Evolutionary conservation across 2,329 filamentous ascomycete species (phyloP), one percentile per base, ranked within the genome.

Genomic region (Monilinia fructigena): DNA sequence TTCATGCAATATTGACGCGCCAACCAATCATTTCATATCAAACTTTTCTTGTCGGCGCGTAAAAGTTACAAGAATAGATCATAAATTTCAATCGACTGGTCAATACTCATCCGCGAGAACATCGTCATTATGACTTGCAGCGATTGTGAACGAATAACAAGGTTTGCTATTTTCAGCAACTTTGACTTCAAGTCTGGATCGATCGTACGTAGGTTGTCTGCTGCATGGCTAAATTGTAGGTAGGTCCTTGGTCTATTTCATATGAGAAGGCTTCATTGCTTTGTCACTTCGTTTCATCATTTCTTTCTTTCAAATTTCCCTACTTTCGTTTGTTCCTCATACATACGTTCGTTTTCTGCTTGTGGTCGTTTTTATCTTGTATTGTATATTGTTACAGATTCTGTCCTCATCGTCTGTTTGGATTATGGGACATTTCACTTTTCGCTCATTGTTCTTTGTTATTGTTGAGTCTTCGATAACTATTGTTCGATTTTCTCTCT

Each of bases 141-240:
- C 70, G 68, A 72, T 68, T 73, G 71, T 68, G 28, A 61, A 70
- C 74, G 73, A 74, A 75, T 75, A 66, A 71, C 23, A 66, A 68
- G 26, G 50, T 45, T 38, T 66, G 59, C 69, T 70, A 69, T 71
- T 70, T 66, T 71, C 64, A 69, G 63, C 66, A 42, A 42, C 40
- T 16, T 5, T 42, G 3, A 62, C 45, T 31, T 59, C 54, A 50
- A 40, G 55, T 65, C 38, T 35, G 45, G 28, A 31, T 53, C 52
- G 63, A n/a, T n/a, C n/a, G n/a, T n/a, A n/a, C n/a, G n/a, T 65
- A 65, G 63, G 63, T 65, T 45, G 63, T 65, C 55, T 65, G 60
- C 38, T 65, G 60, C 63, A 65, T 48, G 56, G 31, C 31, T 35
- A 35, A 35, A 35, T 35, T 35, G 31, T 35, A 35, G 31, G 31